A percentile compares a stretch with the other conserved stretches of the same genome.
phyloP scores from a whole-genome alignment of 306 rosid genomes.

The Corylus heterophylla region DNA sequence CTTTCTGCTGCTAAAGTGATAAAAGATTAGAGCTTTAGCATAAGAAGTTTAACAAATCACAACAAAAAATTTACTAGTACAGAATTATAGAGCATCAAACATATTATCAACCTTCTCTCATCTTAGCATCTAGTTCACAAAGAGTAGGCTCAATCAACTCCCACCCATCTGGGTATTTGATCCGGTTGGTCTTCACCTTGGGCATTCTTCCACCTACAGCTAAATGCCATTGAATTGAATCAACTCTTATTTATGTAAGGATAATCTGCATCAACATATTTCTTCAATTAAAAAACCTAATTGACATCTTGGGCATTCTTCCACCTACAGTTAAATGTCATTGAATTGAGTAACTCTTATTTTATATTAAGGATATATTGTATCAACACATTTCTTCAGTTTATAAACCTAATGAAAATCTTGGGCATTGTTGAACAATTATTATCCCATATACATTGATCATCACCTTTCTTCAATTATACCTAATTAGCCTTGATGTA shows the following conservation, averaged over 20 bases:
- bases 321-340: too few species aligned
- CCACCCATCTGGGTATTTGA: constrained; percentile 45
- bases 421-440: too few species aligned
- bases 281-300: too few species aligned
- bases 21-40: not conserved
- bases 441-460: too few species aligned
- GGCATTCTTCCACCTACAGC: constrained; percentile 24
- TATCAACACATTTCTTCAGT: too few species aligned
- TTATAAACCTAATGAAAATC: too few species aligned
- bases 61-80: not conserved
- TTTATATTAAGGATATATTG: not conserved
- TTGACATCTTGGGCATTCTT: constrained; percentile 14
- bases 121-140: constrained; percentile 38
- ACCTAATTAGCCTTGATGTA: not conserved
- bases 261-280: too few species aligned
- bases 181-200: constrained; percentile 39
- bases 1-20: constrained; percentile 53
- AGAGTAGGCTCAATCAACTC: constrained; percentile 45
- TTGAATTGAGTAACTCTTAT: too few species aligned
- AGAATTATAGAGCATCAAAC: not conserved
- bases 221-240: too few species aligned
- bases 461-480: too few species aligned
- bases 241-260: too few species aligned
- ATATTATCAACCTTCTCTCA: constrained; percentile 41
- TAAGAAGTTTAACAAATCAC: not conserved